A percentile compares a stretch with the other conserved stretches of the same genome.
These are phyloP conservation scores for Aspergillus saccharolyticus DNA, from an alignment of 495 filamentous ascomycete genomes.

Conservation along the genomic window DNA sequence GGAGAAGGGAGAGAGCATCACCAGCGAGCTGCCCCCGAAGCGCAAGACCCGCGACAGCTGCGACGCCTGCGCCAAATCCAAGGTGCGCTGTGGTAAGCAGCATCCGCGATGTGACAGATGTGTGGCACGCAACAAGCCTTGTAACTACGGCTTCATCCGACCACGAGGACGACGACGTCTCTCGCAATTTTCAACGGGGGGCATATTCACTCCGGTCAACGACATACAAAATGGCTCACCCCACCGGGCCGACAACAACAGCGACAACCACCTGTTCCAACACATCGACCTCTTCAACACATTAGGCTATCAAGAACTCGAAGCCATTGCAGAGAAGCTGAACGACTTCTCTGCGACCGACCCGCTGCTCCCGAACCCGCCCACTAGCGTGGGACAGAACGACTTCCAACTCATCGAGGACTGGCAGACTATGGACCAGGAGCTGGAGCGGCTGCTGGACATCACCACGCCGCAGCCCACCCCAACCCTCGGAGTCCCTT, in stretches of 20 bases:
- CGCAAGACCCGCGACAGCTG: not conserved
- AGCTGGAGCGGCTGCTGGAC: not conserved
- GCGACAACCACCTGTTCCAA: not conserved
- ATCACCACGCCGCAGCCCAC: not conserved
- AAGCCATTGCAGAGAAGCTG: not conserved
- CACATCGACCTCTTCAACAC: not conserved
- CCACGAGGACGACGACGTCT: not conserved
- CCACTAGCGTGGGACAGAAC: not conserved
- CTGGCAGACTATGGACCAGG: not conserved
- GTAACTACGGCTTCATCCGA: not conserved
- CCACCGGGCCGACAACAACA: not conserved
- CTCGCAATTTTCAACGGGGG: not conserved
- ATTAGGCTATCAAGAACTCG: not conserved
- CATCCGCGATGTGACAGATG: not conserved
- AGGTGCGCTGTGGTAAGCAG: not conserved
- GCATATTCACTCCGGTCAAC: not conserved
- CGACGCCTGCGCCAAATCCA: constrained; percentile 3
- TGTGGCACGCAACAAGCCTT: not conserved
- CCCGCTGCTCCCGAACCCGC: not conserved
- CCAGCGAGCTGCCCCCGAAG: not conserved
- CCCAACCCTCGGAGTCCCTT: not conserved
- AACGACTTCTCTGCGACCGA: not conserved
- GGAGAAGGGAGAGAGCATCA: not conserved
- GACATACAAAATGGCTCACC: not conserved
- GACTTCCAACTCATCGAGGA: not conserved